phyloP scores from a whole-genome alignment of 2,329 filamentous ascomycete species.

The Uncinocarpus reesii region DNA sequence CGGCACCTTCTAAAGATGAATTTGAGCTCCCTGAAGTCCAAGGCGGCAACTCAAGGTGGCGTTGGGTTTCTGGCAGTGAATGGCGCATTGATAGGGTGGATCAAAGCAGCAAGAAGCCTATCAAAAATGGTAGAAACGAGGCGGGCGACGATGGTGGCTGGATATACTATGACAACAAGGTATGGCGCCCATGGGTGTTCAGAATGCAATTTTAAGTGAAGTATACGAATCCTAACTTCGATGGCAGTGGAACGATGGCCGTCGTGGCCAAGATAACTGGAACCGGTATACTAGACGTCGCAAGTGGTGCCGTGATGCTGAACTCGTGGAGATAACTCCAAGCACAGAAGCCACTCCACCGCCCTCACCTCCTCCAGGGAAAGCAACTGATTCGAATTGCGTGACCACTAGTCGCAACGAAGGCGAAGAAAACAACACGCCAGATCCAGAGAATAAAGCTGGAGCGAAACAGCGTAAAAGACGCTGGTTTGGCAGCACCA shows the following conservation, averaged over 20 bases:
- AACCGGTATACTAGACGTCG: constrained; percentile 82
- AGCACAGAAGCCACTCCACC: constrained; percentile 10
- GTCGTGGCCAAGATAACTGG: constrained; percentile 80
- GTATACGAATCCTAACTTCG: constrained; percentile 4
- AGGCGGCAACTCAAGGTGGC: constrained; percentile 53
- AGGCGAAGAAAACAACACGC: constrained; percentile 16
- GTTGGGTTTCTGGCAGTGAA: constrained; percentile 74
- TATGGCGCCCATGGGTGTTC: constrained; percentile 25
- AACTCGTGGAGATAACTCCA: constrained; percentile 66
- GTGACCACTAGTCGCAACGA: background rate
- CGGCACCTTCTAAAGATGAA: constrained; percentile 62
- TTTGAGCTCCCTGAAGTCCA: constrained; percentile 60
- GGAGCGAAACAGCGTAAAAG: constrained; percentile 27
- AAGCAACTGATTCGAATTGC: constrained; percentile 21
- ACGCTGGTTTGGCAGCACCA: constrained; percentile 28
- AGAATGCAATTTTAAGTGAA: background rate
- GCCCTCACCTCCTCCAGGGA: constrained; percentile 34
- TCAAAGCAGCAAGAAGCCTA: constrained; percentile 28
- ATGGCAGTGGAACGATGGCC: constrained; percentile 73
- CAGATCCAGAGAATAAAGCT: constrained; percentile 18
- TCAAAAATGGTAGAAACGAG: constrained; percentile 43
- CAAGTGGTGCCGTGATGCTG: constrained; percentile 95
- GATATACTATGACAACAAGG: constrained; percentile 98
- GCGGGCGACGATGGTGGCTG: constrained; percentile 63
- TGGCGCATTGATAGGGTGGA: constrained; percentile 72